A percentile compares a stretch with the other conserved stretches of the same genome.
Evolutionary conservation across 768 basidiomycete genomes (phyloP).

Genomic region (Trametes cubensis): DNA sequence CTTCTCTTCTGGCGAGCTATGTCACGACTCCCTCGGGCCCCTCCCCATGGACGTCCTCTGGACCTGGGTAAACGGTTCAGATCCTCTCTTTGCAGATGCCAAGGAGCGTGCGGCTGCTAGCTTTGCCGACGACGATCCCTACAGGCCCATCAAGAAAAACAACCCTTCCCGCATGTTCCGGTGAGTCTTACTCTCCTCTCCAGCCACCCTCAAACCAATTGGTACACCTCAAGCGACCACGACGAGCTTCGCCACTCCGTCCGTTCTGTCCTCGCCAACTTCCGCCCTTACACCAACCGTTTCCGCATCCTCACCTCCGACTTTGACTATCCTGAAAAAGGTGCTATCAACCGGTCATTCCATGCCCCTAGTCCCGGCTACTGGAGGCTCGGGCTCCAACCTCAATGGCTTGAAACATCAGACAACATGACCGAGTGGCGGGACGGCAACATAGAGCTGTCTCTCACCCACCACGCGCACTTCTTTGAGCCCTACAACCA

Average conservation of each 20-base stretch:
- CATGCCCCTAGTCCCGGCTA: slow-evolving; percentile 12
- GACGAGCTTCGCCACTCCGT: slow-evolving; percentile 43
- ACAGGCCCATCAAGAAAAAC: slow-evolving; percentile 25
- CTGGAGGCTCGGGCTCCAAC: slow-evolving; percentile 41
- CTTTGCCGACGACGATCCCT: slow-evolving; percentile 27
- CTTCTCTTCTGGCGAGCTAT: slow-evolving; percentile 24
- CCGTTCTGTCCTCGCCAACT: slow-evolving; percentile 38
- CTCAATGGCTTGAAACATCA: slow-evolving; percentile 42
- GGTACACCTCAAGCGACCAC: slow-evolving; percentile 33
- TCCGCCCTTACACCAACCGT: slow-evolving; percentile 30
- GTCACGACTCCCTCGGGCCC: slow-evolving; percentile 20
- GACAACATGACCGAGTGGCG: slow-evolving; percentile 23
- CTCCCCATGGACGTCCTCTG: slow-evolving; percentile 35
- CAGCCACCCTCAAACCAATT: background rate
- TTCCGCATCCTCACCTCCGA: slow-evolving; percentile 42
- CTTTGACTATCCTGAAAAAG: slow-evolving; percentile 31
- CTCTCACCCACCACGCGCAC: slow-evolving; percentile 37
- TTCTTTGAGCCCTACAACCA: slow-evolving; percentile 29
- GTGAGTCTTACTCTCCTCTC: slow-evolving; percentile 16
- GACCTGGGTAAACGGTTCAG: slow-evolving; percentile 39
- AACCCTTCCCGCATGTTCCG: slow-evolving; percentile 30
- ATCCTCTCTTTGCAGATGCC: slow-evolving; percentile 27
- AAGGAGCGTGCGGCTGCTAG: slow-evolving; percentile 14
- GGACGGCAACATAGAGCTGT: slow-evolving; percentile 34
- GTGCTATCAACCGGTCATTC: slow-evolving; percentile 10